phyloP scores from a whole-genome alignment of 345 rosid genomes.

The Draba incana region DNA sequence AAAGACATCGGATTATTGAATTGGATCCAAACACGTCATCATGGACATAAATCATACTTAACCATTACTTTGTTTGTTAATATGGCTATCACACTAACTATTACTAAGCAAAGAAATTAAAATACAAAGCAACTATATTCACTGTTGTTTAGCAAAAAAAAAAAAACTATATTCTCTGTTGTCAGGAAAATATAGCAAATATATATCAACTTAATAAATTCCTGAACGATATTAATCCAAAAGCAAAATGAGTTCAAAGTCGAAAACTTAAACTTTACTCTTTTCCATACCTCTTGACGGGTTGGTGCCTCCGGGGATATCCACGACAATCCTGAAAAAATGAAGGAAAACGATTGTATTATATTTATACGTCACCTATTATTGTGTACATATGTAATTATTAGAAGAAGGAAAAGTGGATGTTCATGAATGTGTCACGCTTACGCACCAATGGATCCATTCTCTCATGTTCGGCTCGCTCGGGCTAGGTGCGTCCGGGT shows the following conservation, averaged over 20 bases:
- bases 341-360: neutral
- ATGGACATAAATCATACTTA: conserved; percentile 14
- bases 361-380: neutral
- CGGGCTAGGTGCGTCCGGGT: conserved; percentile 96
- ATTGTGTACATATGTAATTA: neutral
- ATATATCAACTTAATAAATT: neutral
- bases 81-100: conserved; percentile 22
- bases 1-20: neutral
- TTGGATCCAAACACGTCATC: conserved; percentile 13
- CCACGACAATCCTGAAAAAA: conserved; percentile 67
- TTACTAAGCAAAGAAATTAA: neutral
- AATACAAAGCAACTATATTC: neutral
- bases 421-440: neutral
- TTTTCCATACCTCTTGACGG: conserved; percentile 54
- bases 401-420: neutral
- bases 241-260: neutral
- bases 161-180: no score
- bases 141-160: neutral
- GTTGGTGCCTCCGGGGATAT: conserved; percentile 81
- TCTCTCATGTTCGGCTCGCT: conserved; percentile 89
- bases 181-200: neutral
- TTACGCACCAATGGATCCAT: conserved; percentile 85
- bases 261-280: neutral
- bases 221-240: neutral
- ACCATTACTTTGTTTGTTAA: neutral